Evolutionary conservation across 768 basidiomycete species (phyloP), one percentile per base, ranked within the genome.

Genomic region (Russula griseocarnosa): DNA sequence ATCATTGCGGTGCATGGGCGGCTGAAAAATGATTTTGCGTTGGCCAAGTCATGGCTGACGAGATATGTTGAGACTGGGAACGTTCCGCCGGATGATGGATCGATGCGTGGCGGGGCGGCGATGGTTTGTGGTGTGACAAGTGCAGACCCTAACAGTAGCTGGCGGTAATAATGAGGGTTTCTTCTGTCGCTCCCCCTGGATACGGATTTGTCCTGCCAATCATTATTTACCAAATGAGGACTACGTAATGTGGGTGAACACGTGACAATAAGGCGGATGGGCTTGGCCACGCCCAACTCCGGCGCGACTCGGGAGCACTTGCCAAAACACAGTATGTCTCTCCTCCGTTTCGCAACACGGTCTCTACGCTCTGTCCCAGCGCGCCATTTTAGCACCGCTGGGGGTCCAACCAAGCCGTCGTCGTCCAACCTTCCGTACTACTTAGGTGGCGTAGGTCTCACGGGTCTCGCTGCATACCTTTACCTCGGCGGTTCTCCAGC

Each of bases 361-460:
- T 6, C 58, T 28, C 59, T 57, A 24, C 49, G 54, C 30, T 52
- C 66, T 1, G 32, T n/a, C 34, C 74, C 53, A 72, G 72, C 75
- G 52, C 81, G 83, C 59, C 71, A 81, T 65, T 81, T 79, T 69
- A 75, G 81, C 34, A 81, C 86, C 1, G 65, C 78, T 46, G 68
- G 55, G 7, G 79, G 50, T n/a, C 54, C 70, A 11, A 69, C 78
- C 49, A 76, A 79, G 58, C 82, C 80, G 71, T 72, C 79, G 58
- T 82, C 80, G 70, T 72, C 79, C 36, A 83, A 81, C 66, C 71
- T 79, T 16, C 81, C 83, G 1, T 73, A 76, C 61, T 78, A 78
- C 69, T 70, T 86, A 49, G 71, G 81, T 51, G 84, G 80, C 55
- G 78, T 77, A 7, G 74, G 74, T 20, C 57, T 70, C 58, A 74